A percentile compares a stretch with the other conserved stretches of the same genome.
Evolutionary conservation across 148 eudicot genomes (phyloP).

Genomic region (Mesembryanthemum crystallinum): DNA sequence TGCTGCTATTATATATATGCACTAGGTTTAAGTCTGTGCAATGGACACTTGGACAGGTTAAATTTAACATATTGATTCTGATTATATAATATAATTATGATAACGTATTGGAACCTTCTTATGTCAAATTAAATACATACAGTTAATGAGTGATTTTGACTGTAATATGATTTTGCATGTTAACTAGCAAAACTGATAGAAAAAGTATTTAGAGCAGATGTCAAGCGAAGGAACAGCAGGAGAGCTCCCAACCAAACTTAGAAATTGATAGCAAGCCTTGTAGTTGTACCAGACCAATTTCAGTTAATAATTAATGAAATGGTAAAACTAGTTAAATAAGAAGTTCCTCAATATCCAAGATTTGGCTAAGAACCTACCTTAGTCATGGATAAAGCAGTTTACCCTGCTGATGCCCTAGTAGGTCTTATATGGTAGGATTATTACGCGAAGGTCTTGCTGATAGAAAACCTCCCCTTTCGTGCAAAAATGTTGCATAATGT

Average conservation of each 20-base stretch:
- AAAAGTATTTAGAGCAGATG: not conserved
- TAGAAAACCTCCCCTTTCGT: not conserved
- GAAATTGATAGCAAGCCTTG: not conserved
- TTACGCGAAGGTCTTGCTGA: not conserved
- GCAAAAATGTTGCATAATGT: not conserved
- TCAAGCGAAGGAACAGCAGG: not conserved
- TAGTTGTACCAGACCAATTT: not conserved
- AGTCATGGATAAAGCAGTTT: not conserved
- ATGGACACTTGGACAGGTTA: too few relatives aligned
- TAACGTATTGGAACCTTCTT: too few relatives aligned
- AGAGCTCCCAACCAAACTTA: not conserved
- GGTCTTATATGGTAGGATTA: not conserved
- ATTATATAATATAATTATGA: too few relatives aligned
- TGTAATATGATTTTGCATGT: not conserved
- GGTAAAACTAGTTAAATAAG: not conserved
- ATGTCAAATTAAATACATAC: too few relatives aligned
- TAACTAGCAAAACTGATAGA: not conserved
- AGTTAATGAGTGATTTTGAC: too few relatives aligned
- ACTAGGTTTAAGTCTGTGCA: not conserved
- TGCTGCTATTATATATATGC: not conserved
- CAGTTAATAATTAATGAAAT: not conserved
- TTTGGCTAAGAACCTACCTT: constrained; percentile 4
- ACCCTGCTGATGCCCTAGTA: not conserved
- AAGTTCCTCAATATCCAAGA: not conserved
- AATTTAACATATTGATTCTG: too few relatives aligned